These are phyloP conservation scores for Termitomyces sp. DNA, from an alignment of 768 basidiomycete species.

Conservation along the genomic window DNA sequence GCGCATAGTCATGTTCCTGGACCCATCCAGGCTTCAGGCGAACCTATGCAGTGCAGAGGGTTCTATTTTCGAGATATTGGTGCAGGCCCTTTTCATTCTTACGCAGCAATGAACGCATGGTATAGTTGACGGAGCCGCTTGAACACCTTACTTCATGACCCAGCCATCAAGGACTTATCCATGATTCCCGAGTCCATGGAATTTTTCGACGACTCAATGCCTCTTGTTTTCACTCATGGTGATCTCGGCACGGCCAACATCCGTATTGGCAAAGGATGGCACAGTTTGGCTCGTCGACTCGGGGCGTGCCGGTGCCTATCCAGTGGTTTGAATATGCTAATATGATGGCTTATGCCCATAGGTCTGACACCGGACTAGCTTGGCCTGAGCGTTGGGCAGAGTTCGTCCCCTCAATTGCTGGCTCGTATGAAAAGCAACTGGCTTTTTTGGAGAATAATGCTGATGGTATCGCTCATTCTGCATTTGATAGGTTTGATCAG, in stretches of 20 bases:
- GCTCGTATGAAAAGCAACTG: not conserved
- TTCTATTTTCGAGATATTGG: conserved; percentile 21
- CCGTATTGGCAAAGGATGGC: conserved; percentile 12
- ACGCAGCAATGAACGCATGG: conserved; percentile 23
- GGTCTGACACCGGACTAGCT: not conserved
- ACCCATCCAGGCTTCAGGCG: conserved; percentile 17
- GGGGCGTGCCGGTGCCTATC: conserved; percentile 19
- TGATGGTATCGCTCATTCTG: not conserved
- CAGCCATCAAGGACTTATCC: not conserved
- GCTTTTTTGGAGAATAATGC: not conserved
- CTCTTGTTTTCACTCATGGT: conserved; percentile 20
- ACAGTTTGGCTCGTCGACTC: conserved; percentile 21
- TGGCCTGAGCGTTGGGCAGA: conserved; percentile 5
- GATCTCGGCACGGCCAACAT: conserved; percentile 20
- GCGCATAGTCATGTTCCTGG: conserved; percentile 17
- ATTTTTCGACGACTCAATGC: conserved; percentile 15
- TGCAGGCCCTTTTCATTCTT: conserved; percentile 27
- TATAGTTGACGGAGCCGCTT: conserved; percentile 16
- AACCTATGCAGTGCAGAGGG: conserved; percentile 13
- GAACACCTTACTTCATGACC: not conserved
- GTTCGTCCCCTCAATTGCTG: conserved; percentile 2
- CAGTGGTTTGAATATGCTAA: conserved; percentile 22
- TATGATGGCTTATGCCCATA: conserved; percentile 10
- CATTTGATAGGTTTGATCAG: conserved; percentile 4
- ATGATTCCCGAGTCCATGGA: conserved; percentile 3